phyloP scores from a whole-genome alignment of 1,284 basidiomycete species.

The Schizophyllum amplum region DNA sequence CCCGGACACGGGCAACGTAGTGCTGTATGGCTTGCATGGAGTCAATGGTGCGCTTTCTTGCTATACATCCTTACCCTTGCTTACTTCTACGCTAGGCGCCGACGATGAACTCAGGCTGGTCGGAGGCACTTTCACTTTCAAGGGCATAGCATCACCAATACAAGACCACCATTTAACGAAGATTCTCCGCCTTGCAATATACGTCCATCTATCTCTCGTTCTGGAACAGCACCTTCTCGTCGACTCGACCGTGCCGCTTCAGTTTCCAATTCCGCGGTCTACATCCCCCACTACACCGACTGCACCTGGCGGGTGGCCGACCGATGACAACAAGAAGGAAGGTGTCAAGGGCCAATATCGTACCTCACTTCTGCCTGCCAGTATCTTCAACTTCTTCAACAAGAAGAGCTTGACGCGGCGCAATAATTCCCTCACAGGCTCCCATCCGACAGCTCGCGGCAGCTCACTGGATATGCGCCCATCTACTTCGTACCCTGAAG shows the following conservation, averaged over 20 bases:
- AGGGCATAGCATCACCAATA: conserved; percentile 30
- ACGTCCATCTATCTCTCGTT: conserved; percentile 47
- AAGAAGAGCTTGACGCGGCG: conserved; percentile 16
- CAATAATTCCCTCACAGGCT: conserved; percentile 20
- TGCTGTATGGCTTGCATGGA: conserved; percentile 44
- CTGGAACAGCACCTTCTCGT: conserved; percentile 55
- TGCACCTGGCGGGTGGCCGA: conserved; percentile 12
- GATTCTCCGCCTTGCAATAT: conserved; percentile 47
- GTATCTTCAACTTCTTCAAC: conserved; percentile 21
- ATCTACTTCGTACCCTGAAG: conserved; percentile 11
- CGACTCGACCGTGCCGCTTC: conserved; percentile 39
- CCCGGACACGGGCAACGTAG: conserved; percentile 19
- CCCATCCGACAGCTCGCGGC: conserved; percentile 22
- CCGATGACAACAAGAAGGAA: neutral
- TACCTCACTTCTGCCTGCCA: conserved; percentile 17
- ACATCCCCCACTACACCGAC: conserved; percentile 14
- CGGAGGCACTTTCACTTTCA: conserved; percentile 53
- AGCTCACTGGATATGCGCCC: conserved; percentile 29
- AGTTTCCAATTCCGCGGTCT: conserved; percentile 31
- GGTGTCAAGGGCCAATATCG: neutral
- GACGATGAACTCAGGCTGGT: conserved; percentile 27
- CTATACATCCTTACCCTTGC: conserved; percentile 4
- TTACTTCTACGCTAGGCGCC: conserved; percentile 14
- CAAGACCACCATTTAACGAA: conserved; percentile 38
- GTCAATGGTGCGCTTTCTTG: conserved; percentile 34